Evolutionary conservation across 805 yeast genomes (phyloP).

Genomic region (Wickerhamiella azyma): DNA sequence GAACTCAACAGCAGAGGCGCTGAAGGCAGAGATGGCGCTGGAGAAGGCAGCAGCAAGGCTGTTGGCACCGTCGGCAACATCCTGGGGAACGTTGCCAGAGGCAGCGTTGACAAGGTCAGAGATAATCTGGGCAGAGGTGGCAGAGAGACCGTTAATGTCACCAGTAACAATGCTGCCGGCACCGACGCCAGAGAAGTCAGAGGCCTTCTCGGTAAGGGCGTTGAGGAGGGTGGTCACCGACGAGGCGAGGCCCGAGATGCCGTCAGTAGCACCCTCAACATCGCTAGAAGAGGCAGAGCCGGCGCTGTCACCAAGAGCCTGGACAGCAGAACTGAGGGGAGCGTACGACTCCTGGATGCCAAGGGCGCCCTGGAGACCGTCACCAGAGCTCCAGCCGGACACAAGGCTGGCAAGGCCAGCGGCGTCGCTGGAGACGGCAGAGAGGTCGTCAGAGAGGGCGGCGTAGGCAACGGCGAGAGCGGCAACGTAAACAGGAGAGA

Average conservation of each 20-base stretch:
- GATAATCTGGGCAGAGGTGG: constrained; percentile 12
- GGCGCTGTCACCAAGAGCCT: constrained; percentile 3
- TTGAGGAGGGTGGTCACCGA: constrained; percentile 10
- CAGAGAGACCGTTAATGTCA: constrained; percentile 14
- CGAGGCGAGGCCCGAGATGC: constrained; percentile 9
- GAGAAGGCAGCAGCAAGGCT: constrained; percentile 7
- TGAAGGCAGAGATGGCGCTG: constrained; percentile 7
- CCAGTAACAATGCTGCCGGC: constrained; percentile 15
- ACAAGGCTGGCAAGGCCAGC: constrained; percentile 7
- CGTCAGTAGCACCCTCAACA: constrained; percentile 1
- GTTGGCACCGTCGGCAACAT: constrained; percentile 7
- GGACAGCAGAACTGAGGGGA: constrained; percentile 9
- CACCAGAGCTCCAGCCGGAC: constrained; percentile 9
- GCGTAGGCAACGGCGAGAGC: constrained; percentile 9
- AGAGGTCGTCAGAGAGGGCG: constrained; percentile 7
- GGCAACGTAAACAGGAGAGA: constrained; percentile 6
- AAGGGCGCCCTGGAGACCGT: constrained; percentile 13
- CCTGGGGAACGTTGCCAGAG: constrained; percentile 5
- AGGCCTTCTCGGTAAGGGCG: constrained; percentile 15
- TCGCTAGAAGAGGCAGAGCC: not conserved
- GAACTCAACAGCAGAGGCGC: constrained; percentile 3
- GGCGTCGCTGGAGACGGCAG: constrained; percentile 7
- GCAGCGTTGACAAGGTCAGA: constrained; percentile 10
- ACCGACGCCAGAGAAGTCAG: constrained; percentile 14
- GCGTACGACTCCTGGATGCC: constrained; percentile 11